Conservation (phyloP, 73 alveolate species). For the Paramecium biaurelia region DNA sequence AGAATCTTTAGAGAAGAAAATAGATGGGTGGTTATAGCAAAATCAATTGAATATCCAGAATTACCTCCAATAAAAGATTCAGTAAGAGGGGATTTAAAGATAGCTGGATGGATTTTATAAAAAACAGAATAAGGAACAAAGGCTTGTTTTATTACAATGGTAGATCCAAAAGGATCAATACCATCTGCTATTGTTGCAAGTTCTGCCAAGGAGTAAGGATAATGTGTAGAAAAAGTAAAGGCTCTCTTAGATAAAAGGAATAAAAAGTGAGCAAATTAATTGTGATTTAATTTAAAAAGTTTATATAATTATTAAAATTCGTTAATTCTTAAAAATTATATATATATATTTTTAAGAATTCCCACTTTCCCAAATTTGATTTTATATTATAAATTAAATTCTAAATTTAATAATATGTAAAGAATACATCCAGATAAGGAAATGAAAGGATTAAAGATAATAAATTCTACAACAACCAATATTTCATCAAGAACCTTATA, state of each 20-base stretch:
- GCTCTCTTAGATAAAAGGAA: background rate
- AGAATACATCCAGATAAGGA: background rate
- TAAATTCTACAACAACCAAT: background rate
- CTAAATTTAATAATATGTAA: background rate
- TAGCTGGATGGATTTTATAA: slow-evolving; percentile 39
- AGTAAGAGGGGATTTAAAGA: background rate
- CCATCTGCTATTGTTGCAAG: slow-evolving; percentile 19
- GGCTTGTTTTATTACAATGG: slow-evolving; percentile 29
- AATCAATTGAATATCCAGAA: slow-evolving; percentile 40
- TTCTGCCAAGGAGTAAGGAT: slow-evolving; percentile 42
- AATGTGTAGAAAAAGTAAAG: slow-evolving; percentile 31
- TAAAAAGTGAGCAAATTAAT: background rate
- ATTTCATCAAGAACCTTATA: background rate
- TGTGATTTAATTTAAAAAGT: background rate
- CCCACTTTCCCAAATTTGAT: background rate
- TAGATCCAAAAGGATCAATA: slow-evolving; percentile 35
- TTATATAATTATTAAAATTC: background rate
- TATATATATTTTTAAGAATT: background rate
- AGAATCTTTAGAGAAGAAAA: slow-evolving; percentile 15
- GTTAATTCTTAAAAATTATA: background rate
- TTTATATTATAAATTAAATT: background rate
- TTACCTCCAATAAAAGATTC: background rate
- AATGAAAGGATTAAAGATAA: background rate
- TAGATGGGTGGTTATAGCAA: slow-evolving; percentile 15
- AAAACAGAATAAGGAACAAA: background rate